Percentiles rank a stretch among this genome's conserved stretches.
phyloP scores from a whole-genome alignment of 345 rosid genomes.

The Eucalyptus tenuipes region DNA sequence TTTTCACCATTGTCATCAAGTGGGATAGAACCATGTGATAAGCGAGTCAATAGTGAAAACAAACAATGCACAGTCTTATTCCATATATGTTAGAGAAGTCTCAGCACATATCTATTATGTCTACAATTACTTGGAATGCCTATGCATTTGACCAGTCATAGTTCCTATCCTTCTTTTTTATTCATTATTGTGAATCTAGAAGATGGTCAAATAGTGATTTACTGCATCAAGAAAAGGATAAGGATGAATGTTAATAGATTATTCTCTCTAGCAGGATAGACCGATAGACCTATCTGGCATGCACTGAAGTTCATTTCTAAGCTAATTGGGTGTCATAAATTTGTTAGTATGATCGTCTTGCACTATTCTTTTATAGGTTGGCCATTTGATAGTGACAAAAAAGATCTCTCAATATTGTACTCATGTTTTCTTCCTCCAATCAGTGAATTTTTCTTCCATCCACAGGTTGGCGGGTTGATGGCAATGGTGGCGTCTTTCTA shows the following conservation, averaged over 20 bases:
- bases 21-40: background rate
- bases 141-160: background rate
- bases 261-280: background rate
- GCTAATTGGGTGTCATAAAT: background rate
- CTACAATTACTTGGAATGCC: background rate
- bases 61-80: background rate
- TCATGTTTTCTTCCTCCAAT: background rate
- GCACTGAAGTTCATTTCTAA: background rate
- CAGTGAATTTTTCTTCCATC: slow-evolving; percentile 1
- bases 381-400: background rate
- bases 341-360: background rate
- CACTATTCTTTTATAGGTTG: background rate
- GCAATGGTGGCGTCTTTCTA: slow-evolving; percentile 83
- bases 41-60: background rate
- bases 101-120: background rate
- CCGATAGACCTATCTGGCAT: background rate
- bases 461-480: slow-evolving; percentile 83
- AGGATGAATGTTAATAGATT: background rate
- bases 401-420: background rate
- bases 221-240: background rate
- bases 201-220: background rate
- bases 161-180: background rate
- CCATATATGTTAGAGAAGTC: background rate
- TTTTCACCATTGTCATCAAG: background rate
- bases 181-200: background rate